These are phyloP conservation scores for Populus simonii DNA, from an alignment of 345 rosid species.

Conservation along the genomic window DNA sequence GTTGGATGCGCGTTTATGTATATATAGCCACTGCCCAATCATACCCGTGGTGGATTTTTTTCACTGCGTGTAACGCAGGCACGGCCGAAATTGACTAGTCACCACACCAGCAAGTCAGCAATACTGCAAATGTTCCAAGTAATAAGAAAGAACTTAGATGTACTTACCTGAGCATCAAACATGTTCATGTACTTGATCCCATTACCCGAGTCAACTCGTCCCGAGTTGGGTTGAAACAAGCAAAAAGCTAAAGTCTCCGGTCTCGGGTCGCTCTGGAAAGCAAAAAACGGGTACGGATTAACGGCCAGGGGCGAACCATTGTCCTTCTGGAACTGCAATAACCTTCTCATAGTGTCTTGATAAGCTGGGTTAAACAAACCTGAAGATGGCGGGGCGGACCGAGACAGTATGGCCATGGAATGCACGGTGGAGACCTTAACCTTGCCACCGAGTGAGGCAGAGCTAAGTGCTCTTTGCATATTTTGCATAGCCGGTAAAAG, in stretches of 20 bases:
- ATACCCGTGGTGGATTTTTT: not conserved
- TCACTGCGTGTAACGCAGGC: not conserved
- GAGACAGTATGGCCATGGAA: conserved; percentile 71
- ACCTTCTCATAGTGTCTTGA: conserved; percentile 52
- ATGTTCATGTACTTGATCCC: conserved; percentile 89
- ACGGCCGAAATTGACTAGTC: not conserved
- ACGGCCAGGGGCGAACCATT: conserved; percentile 71
- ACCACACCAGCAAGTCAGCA: not conserved
- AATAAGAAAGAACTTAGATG: not conserved
- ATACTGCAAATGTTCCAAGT: not conserved
- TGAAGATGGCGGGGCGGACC: conserved; percentile 84
- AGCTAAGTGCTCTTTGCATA: conserved; percentile 62
- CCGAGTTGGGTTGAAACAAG: conserved; percentile 82
- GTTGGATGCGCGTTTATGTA: no score
- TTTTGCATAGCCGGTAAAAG: conserved; percentile 87
- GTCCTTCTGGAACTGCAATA: conserved; percentile 65
- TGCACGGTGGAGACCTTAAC: conserved; percentile 88
- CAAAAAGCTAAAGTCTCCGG: conserved; percentile 87
- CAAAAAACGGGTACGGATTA: conserved; percentile 94
- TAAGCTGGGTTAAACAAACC: conserved; percentile 56
- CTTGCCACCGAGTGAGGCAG: conserved; percentile 70
- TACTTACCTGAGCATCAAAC: conserved; percentile 92
- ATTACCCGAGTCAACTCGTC: conserved; percentile 72
- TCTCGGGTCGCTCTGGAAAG: conserved; percentile 79
- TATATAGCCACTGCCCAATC: no score